Base-by-base conservation (phyloP, 352 stramenopile species). In the Phytopythium boreale region DNA sequence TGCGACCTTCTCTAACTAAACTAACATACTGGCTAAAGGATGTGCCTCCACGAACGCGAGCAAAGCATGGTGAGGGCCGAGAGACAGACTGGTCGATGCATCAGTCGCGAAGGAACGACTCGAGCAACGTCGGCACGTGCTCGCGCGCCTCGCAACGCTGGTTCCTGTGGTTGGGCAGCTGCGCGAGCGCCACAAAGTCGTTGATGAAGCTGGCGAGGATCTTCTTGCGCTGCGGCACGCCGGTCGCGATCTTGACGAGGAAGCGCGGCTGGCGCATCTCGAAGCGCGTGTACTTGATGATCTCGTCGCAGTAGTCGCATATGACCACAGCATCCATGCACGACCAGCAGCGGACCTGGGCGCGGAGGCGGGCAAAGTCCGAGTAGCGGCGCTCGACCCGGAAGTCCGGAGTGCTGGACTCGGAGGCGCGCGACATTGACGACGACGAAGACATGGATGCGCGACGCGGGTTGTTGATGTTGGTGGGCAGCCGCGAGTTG, bases 301-400 rank as follows among this genome's bases (percentile, higher is more conserved):
- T 87, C 49, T 83, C 72, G 69, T 84, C 70, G 71, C 82, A 90
- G 59, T 84, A 90, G 22, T 74, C 70, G 61, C 82, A 90, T 59
- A 69, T 71, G 66, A 74, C 82, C 56, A 80, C 67, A 47, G 70
- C 66, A 59, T 85, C 76, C 41, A 73, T 74, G 65, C 69, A 85
- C 29, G 61, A 64, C 74, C 72, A 84, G 27, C 67, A 61, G 50
- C 67, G 73, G 14, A 87, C 69, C 27, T 88, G 71, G 20, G 72
- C 64, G 14, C 78, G 74, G 46, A 91, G 63, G 59, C 75, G 72
- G 31, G 68, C 65, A 49, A 90, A 90, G 36, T 90, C 79, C 24
- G 79, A 87, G 66, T 85, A 90, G 41, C 79, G 79, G n/a, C 75
- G 71, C 61, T 89, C 69, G 46, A 90, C 70, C 9, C 68, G 70